These are phyloP conservation scores for Pascua guehoae DNA, from an alignment of 1,284 basidiomycete genomes.

Conservation along the genomic window DNA sequence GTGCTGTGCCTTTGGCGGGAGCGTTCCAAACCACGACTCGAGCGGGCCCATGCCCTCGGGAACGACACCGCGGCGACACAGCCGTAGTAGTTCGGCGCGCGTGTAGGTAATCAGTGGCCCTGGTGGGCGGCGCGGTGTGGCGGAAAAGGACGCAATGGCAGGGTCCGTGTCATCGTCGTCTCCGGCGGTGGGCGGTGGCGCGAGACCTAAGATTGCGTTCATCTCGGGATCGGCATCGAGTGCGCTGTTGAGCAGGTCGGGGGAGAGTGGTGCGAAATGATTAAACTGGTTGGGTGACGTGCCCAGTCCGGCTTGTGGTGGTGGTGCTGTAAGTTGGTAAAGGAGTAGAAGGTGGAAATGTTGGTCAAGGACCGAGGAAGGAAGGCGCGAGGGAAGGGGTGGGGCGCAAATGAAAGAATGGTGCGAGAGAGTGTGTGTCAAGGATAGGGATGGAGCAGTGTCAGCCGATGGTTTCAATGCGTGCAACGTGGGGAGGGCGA, in stretches of 20 bases:
- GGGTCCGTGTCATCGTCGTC: not conserved
- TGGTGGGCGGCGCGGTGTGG: not conserved
- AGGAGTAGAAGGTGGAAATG: too few relatives aligned
- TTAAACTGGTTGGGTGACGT: conserved; percentile 34
- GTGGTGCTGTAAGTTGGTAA: conserved; percentile 10
- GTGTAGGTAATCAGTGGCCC: conserved; percentile 16
- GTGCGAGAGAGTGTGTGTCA: too few relatives aligned
- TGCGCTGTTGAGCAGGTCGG: conserved; percentile 30
- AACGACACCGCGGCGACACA: conserved; percentile 2
- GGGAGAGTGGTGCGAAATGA: conserved; percentile 42
- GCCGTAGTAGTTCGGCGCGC: conserved; percentile 12
- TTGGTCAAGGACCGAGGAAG: too few relatives aligned
- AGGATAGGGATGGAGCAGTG: not conserved
- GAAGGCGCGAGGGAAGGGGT: too few relatives aligned
- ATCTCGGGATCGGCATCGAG: conserved; percentile 28
- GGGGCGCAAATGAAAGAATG: not conserved
- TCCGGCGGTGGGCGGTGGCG: not conserved
- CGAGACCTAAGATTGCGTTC: conserved; percentile 23
- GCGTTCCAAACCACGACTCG: conserved; percentile 16
- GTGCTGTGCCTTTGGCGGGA: not conserved
- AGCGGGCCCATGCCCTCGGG: conserved; percentile 9
- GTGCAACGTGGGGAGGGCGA: too few relatives aligned
- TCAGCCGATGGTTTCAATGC: too few relatives aligned
- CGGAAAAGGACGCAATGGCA: not conserved
- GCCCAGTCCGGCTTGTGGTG: conserved; percentile 7